Evolutionary conservation across 2,329 filamentous ascomycete species (phyloP), one percentile per base, ranked within the genome.

Genomic region (Fusarium cicatricum): DNA sequence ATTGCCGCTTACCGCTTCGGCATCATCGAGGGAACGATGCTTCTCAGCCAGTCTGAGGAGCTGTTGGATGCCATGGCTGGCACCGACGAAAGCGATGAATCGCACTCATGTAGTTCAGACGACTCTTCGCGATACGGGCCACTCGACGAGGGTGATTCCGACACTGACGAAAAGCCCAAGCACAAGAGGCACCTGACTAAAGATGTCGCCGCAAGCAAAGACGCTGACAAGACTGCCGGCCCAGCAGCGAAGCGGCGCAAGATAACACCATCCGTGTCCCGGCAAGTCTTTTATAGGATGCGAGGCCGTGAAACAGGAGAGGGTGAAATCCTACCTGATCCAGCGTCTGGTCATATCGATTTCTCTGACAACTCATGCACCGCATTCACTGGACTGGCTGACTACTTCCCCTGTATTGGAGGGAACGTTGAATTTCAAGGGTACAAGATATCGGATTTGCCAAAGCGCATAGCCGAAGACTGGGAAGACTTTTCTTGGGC

Each of bases 251-350:
- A 56, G 21, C 55, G 19, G 11, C 31, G 12, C n/a, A 56, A 33
- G 17, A 9, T 32, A 3, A 21, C 17, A 6, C 42, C 58, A 9
- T 45, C 54, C 1, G 40, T 36, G 6, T 26, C 54, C n/a, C 54
- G 50, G 10, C 46, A 54, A 3, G 46, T 60, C 29, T 52, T 45
- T 5, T 60, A 46, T 16, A 40, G 42, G 14, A 15, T 60, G 1
- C 43, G 46, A 15, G 55, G 55, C 5, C 33, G 17, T 5, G 58
- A 60, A 8, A 55, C 50, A 5, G 54, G 58, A 5, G 54, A 60
- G 29, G 50, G 50, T 10, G 12, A 54, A 2, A 42, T 48, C 2
- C n/a, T 44, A 7, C 19, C 12, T 2, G 43, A 46, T 2, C 21
- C 38, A 2, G 55, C 49, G 9, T 3, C 34, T 2, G 55, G 58